Conservation (phyloP, 169 alveolate genomes). For the Babesia ovata region DNA sequence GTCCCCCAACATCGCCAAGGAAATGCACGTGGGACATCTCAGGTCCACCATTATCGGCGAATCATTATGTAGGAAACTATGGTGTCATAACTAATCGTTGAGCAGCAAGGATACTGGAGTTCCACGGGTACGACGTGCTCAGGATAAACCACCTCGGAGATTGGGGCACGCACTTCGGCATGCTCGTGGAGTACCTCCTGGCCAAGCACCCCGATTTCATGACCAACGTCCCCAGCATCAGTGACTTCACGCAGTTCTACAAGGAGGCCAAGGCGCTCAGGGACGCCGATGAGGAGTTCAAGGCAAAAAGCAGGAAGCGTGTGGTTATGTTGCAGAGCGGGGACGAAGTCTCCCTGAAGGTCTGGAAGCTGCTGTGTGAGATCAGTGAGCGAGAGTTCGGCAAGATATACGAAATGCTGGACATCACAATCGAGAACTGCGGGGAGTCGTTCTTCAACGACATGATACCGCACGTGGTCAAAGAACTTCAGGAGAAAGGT, state of each 20-base stretch:
- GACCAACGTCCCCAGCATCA: constrained; percentile 88
- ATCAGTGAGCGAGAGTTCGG: constrained; percentile 82
- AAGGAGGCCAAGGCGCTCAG: constrained; percentile 88
- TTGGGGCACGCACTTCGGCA: constrained; percentile 99
- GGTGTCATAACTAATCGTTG: not conserved
- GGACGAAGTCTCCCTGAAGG: constrained; percentile 80
- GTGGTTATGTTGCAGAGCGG: constrained; percentile 89
- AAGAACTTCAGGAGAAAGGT: constrained; percentile 82
- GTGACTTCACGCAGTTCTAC: constrained; percentile 93
- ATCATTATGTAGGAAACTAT: constrained; percentile 82
- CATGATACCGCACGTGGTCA: constrained; percentile 82
- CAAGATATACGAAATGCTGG: constrained; percentile 81
- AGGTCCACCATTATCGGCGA: constrained; percentile 98
- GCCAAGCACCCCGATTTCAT: constrained; percentile 90
- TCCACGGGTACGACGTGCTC: constrained; percentile 80
- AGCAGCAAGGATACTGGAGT: constrained; percentile 69
- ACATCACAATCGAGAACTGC: constrained; percentile 83
- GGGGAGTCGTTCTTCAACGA: constrained; percentile 96
- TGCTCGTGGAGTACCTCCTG: constrained; percentile 92
- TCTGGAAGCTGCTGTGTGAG: constrained; percentile 88
- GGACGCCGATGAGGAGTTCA: constrained; percentile 87
- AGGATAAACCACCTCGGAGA: constrained; percentile 97
- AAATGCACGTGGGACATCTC: constrained; percentile 99
- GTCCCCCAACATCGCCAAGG: constrained; percentile 99
- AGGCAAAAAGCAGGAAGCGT: constrained; percentile 78